These are phyloP conservation scores for Pythium utonaiense DNA, from an alignment of 352 stramenopile genomes.

Conservation along the genomic window DNA sequence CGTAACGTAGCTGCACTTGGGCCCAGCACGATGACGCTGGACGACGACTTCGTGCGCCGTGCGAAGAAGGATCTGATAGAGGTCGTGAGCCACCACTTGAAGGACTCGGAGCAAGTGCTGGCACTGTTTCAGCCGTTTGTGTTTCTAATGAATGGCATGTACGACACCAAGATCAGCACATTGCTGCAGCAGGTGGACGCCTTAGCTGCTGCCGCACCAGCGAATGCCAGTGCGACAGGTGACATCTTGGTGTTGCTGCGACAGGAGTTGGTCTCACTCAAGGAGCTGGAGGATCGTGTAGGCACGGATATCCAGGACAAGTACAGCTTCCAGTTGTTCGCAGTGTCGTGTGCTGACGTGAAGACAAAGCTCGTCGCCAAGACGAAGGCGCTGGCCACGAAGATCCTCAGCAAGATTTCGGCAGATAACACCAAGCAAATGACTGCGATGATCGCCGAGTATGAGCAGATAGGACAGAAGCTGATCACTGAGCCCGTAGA, in stretches of 20 bases:
- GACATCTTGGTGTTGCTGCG: slow-evolving; percentile 48
- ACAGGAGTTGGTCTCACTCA: slow-evolving; percentile 53
- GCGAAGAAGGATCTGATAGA: slow-evolving; percentile 58
- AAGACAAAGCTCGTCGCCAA: slow-evolving; percentile 83
- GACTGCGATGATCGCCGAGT: slow-evolving; percentile 78
- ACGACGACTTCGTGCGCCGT: slow-evolving; percentile 74
- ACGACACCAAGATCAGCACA: slow-evolving; percentile 55
- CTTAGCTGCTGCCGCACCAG: background rate
- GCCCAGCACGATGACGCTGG: slow-evolving; percentile 73
- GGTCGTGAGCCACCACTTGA: slow-evolving; percentile 65
- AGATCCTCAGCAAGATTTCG: slow-evolving; percentile 81
- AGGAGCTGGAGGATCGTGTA: slow-evolving; percentile 45
- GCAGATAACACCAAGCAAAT: slow-evolving; percentile 87
- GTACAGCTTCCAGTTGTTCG: slow-evolving; percentile 88
- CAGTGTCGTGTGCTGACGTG: slow-evolving; percentile 83
- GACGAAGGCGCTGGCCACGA: slow-evolving; percentile 57
- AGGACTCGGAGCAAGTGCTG: slow-evolving; percentile 62
- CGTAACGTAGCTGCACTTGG: slow-evolving; percentile 63
- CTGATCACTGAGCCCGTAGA: slow-evolving; percentile 87
- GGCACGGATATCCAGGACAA: slow-evolving; percentile 66
- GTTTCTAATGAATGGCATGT: slow-evolving; percentile 76
- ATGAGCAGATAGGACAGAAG: slow-evolving; percentile 85
- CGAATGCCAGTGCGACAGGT: slow-evolving; percentile 16
- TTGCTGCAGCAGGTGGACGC: slow-evolving; percentile 31
- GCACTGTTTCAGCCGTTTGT: slow-evolving; percentile 70